Percentiles rank a stretch among this genome's conserved stretches.
Conservation (phyloP, 2,329 filamentous ascomycete genomes). For the Colletotrichum scovillei region DNA sequence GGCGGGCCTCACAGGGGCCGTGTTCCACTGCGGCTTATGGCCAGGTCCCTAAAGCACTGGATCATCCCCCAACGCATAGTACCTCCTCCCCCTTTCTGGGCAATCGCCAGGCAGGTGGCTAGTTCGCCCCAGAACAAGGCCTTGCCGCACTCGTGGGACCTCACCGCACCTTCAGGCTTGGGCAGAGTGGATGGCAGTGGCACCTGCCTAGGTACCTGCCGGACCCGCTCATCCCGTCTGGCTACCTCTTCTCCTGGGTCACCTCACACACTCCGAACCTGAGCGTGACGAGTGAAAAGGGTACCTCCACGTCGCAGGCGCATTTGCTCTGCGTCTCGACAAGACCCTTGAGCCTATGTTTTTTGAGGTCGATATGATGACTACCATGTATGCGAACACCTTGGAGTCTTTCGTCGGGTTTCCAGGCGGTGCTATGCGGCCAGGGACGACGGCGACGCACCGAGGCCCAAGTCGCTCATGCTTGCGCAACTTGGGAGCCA, state of each 20-base stretch:
- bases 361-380: neutral
- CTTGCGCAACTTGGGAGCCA: constrained; percentile 25
- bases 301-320: constrained; percentile 29
- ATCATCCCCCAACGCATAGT: neutral
- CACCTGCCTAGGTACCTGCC: constrained; percentile 6
- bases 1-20: neutral
- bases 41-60: neutral
- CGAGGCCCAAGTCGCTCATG: constrained; percentile 24
- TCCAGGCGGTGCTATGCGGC: neutral
- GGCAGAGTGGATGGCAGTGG: constrained; percentile 33
- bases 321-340: constrained; percentile 23
- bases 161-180: constrained; percentile 24
- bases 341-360: neutral
- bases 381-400: neutral
- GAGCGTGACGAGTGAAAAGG: constrained; percentile 19
- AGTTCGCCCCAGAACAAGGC: constrained; percentile 31
- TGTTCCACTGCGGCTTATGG: neutral
- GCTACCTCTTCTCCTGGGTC: neutral
- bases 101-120: constrained; percentile 9
- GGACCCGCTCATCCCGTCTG: constrained; percentile 31
- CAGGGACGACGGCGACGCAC: neutral
- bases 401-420: neutral
- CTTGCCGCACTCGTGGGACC: neutral
- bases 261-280: neutral
- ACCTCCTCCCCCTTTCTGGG: neutral